Base-by-base conservation (phyloP, 73 alveolate species). In the Paramecium pentaurelia region DNA sequence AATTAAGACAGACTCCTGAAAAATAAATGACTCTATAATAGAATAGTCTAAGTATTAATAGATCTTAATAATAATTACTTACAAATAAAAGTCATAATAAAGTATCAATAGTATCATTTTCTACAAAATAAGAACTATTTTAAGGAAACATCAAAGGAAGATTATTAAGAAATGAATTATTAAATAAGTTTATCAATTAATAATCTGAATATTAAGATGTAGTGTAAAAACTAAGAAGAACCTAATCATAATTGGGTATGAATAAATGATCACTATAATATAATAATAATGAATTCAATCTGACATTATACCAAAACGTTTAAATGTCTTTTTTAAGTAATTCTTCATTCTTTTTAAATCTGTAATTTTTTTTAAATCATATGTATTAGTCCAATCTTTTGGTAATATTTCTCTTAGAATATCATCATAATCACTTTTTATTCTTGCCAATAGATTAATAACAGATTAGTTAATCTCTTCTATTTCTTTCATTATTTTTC, bases 301-400 rank as follows among this genome's bases (percentile, higher is more conserved):
- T 27, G 86, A 87, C 47, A 77, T 87, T 64, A 89, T 89, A 45
- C 94, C 94, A 71, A 89, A 83, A 7, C 94, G 77, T 83, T 89
- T 89, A 30, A 89, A 89, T 4, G 94, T 89, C 47, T 89, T 89
- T 58, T 89, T 89, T 32, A 89, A 71, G 10, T 71, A 83, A 54
- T 89, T 89, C 75, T 89, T 89, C 71, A 89, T 83, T 28, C 75
- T 34, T 73, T 89, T 89, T 27, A 89, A 47, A 89, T 89, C 94
- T 9, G 68, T 89, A 11, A 83, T 64, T 30, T 89, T 89, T 73
- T 89, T 89, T 25, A 89, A 71, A 83, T 89, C 94, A 89, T 89
- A 89, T 30, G 86, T 89, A 51, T 70, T 71, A 71, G 60, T 71
- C 77, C 86, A 77, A 89, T 89, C 84, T 30, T 89, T 71, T 7